Base-by-base conservation (phyloP, 768 basidiomycete genomes). In the Lentinus brumalis region DNA sequence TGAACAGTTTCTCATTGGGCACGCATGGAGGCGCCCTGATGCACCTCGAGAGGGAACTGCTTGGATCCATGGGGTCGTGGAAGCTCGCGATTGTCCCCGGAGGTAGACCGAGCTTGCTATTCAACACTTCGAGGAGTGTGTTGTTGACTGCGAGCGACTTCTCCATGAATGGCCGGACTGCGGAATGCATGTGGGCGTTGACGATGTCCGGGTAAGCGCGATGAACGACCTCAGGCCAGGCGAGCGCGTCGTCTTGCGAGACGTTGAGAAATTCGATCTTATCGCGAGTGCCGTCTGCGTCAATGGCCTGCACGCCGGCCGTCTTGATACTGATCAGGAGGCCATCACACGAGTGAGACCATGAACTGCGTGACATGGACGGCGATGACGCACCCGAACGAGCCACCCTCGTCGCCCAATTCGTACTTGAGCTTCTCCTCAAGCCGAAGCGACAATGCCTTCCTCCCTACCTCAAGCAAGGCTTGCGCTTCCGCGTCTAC, bases 351-450 rank as follows among this genome's bases (percentile, higher is more conserved):
- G 21, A 26, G 21, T 26, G 21, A 26, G 21, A 2, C 21, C 21
- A 26, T 26, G 21, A 2, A 26, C 21, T 26, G 21, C 21, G 21
- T 26, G 21, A 26, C 21, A 26, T 26, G 21, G 21, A 26, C 21
- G 2, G 21, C 21, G 21, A 26, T 26, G 62, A n/a, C 61, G 30
- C 53, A 70, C 78, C 79, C 79, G 40, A 75, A 78, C 1, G 79
- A 79, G 21, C 63, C 61, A 0, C 78, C 78, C 1, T 57, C 63
- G 38, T 79, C 76, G 0, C 79, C 81, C 49, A 79, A 78, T 65
- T 81, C 79, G 52, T 69, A 82, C 57, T 70, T 67, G 66, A 77
- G 57, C 67, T 78, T 79, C 57, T 81, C 81, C 10, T 76, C 77
- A 2, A 78, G 62, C 1, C 77, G 74, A 0, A 82, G 70, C 2